phyloP scores from a whole-genome alignment of 495 filamentous ascomycete genomes.

The Bryoglossum gracile region DNA sequence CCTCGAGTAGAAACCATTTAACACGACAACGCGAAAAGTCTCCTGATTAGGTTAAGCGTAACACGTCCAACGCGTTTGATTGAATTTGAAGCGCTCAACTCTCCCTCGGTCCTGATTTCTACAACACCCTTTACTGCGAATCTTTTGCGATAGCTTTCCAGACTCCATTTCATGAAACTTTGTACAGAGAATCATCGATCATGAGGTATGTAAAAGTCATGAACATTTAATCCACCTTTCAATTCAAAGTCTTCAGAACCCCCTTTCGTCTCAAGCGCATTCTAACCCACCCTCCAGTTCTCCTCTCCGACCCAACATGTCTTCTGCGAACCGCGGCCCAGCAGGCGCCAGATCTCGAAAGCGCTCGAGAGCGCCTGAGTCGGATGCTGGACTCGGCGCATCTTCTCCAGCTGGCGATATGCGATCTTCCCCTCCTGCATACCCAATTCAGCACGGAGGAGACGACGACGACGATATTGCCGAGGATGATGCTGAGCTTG shows the following conservation, averaged over 20 bases:
- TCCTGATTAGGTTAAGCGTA: background rate
- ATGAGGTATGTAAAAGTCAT: conserved; percentile 19
- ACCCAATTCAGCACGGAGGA: conserved; percentile 43
- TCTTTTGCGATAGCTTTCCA: too few species aligned
- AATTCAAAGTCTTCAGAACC: background rate
- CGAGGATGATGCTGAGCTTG: conserved; percentile 64
- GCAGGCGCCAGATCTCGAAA: conserved; percentile 57
- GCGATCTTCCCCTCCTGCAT: conserved; percentile 43
- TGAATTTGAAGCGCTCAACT: background rate
- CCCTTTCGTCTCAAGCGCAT: conserved; percentile 3
- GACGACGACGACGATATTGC: conserved; percentile 66
- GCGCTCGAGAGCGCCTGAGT: conserved; percentile 71
- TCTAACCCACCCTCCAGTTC: conserved; percentile 46
- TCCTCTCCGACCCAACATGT: conserved; percentile 74
- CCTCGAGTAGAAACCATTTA: background rate
- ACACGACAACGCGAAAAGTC: background rate
- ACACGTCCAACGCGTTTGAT: background rate
- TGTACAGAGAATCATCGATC: background rate
- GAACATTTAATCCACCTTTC: background rate
- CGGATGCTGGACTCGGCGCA: conserved; percentile 59
- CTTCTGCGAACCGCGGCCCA: conserved; percentile 77
- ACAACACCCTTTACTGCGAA: too few species aligned
- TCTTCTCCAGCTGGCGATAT: conserved; percentile 54
- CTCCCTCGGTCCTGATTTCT: background rate
- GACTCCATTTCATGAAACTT: too few species aligned